Evolutionary conservation across 306 rosid species (phyloP).

Genomic region (Glycyrrhiza uralensis): DNA sequence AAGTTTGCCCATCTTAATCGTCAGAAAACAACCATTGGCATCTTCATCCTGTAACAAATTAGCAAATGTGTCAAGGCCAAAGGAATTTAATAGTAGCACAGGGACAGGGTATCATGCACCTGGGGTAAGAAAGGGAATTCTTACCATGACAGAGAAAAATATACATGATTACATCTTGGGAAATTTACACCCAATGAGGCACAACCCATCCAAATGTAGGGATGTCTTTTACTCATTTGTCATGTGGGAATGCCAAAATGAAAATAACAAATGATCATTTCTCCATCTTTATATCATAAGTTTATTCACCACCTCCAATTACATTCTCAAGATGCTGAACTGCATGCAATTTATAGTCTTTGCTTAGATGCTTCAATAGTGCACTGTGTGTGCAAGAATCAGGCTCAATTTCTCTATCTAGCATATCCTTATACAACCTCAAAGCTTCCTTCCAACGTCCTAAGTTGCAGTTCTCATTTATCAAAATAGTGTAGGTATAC

Average conservation of each 20-base stretch:
- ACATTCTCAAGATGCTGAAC: constrained; percentile 44
- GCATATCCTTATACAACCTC: constrained; percentile 69
- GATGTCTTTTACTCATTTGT: constrained; percentile 12
- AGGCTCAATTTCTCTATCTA: constrained; percentile 66
- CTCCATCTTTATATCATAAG: constrained; percentile 32
- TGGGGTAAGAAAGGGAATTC: constrained; percentile 11
- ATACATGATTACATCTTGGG: neutral
- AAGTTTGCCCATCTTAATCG: constrained; percentile 29
- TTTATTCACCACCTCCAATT: constrained; percentile 36
- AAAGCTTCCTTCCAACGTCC: constrained; percentile 70
- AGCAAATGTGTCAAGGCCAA: constrained; percentile 24
- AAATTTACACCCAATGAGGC: constrained; percentile 14
- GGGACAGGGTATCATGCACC: neutral
- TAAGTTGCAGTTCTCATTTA: constrained; percentile 60
- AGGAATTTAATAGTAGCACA: neutral
- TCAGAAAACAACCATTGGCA: constrained; percentile 35
- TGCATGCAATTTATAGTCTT: constrained; percentile 50
- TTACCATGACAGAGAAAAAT: constrained; percentile 19
- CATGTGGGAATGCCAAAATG: constrained; percentile 27
- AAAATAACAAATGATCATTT: constrained; percentile 22
- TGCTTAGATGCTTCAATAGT: constrained; percentile 52
- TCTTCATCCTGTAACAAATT: constrained; percentile 41
- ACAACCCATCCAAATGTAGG: constrained; percentile 16
- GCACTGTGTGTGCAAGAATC: constrained; percentile 69
- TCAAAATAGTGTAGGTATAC: constrained; percentile 79